Evolutionary conservation across 1,284 basidiomycete species (phyloP).

Genomic region (Vanrija sp.): DNA sequence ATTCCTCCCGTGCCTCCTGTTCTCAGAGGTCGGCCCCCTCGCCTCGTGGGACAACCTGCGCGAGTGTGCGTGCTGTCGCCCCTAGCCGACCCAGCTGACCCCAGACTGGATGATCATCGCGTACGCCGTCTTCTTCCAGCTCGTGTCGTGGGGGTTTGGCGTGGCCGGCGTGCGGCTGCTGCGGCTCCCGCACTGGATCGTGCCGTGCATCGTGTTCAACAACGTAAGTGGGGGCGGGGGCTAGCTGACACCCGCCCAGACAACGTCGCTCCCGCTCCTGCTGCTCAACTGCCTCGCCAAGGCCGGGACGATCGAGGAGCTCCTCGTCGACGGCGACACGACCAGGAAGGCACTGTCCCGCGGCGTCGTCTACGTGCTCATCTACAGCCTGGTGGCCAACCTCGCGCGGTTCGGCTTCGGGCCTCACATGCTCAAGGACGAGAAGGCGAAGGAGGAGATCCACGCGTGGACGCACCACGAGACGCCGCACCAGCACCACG

Average conservation of each 20-base stretch:
- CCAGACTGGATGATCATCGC: slow-evolving; percentile 42
- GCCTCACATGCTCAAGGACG: slow-evolving; percentile 19
- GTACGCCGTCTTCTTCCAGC: slow-evolving; percentile 36
- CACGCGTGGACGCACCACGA: slow-evolving; percentile 15
- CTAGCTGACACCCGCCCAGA: slow-evolving; percentile 3
- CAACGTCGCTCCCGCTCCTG: slow-evolving; percentile 40
- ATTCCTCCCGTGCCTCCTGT: slow-evolving; percentile 43
- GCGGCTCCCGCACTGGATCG: slow-evolving; percentile 36
- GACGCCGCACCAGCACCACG: too few relatives aligned
- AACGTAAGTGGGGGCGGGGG: slow-evolving; percentile 30
- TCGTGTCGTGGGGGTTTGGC: slow-evolving; percentile 33
- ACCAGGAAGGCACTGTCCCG: slow-evolving; percentile 25
- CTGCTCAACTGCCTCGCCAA: slow-evolving; percentile 34
- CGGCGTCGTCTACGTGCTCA: slow-evolving; percentile 39
- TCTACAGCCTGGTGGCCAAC: slow-evolving; percentile 40
- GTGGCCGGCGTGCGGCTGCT: slow-evolving; percentile 24
- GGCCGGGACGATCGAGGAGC: slow-evolving; percentile 34
- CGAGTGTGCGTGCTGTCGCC: slow-evolving; percentile 24
- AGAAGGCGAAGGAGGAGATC: slow-evolving; percentile 6
- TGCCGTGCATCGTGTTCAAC: slow-evolving; percentile 43
- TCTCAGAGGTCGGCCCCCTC: slow-evolving; percentile 45
- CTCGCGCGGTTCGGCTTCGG: slow-evolving; percentile 21
- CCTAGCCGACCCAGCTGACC: not conserved
- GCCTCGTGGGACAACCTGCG: slow-evolving; percentile 35
- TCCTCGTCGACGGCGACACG: slow-evolving; percentile 24